Base-by-base conservation (phyloP, 169 alveolate species). In the Ichthyophthirius multifiliis region DNA sequence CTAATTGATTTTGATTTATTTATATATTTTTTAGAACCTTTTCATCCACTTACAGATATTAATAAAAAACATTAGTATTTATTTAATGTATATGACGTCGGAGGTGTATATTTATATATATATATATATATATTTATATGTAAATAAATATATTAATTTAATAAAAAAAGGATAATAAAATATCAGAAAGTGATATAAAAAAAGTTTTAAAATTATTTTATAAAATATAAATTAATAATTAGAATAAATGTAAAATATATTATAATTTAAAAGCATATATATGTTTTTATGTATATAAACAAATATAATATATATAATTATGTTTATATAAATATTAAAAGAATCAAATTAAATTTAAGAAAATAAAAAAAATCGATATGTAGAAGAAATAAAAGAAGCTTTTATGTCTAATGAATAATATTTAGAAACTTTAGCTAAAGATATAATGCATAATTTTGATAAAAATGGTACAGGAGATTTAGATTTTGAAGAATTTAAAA, bases 401-500 rank as follows among this genome's bases (percentile, higher is more conserved):
- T 55, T 55, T 55, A 55, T 55, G 71, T 16, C 71, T 27, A 55
- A 55, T 27, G 13, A 55, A 27, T 34, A 55, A 10, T 55, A 55
- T 27, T 27, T 55, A 55, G 71, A 55, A 27, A 27, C 71, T 1
- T n/a, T 55, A 55, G 71, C 71, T 55, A 55, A 55, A 27, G 71
- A 55, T 27, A 55, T 55, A 16, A 55, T 55, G 71, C 23, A 55
- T 27, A 39, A 55, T 55, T 55, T 55, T 27, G 71, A 55, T 27
- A 55, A 55, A 55, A 39, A 55, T 27, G 31, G 43, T 10, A 55
- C 43, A 27, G 71, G 71, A 20, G 71, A 55, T 4, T 23, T 55
- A 15, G 71, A 55, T 55, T 55, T 55, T 55, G 39, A 16, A 10
- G 71, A 55, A 55, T 55, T 55, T 55, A 55, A 55, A 55, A 39